Conservation (phyloP, 768 basidiomycete species). For the Boletus barrowsii region DNA sequence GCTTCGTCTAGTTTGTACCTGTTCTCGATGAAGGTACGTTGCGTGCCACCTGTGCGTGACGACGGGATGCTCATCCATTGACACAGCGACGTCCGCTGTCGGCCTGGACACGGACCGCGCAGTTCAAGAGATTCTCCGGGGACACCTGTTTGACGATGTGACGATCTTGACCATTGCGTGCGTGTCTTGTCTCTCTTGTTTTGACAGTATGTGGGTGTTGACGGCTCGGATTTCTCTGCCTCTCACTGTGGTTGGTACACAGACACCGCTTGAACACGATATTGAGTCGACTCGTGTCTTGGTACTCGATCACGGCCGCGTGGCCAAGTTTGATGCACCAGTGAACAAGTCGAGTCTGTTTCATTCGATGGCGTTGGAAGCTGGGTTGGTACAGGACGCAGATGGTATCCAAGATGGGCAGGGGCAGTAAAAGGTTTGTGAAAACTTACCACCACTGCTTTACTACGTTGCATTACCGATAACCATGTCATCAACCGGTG, state of each 20-base stretch:
- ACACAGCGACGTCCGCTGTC: slow-evolving; percentile 80
- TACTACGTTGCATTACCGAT: no score
- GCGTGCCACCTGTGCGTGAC: background rate
- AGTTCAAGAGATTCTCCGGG: slow-evolving; percentile 85
- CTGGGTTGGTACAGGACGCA: slow-evolving; percentile 40
- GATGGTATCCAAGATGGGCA: background rate
- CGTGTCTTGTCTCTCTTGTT: slow-evolving; percentile 23
- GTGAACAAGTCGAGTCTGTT: slow-evolving; percentile 53
- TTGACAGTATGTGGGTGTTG: background rate
- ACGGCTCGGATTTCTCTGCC: background rate
- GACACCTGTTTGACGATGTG: slow-evolving; percentile 69
- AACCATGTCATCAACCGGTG: no score
- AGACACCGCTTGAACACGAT: slow-evolving; percentile 85
- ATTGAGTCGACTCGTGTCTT: slow-evolving; percentile 77
- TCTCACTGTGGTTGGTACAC: no score
- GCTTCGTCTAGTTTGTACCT: slow-evolving; percentile 42
- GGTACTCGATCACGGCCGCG: slow-evolving; percentile 78
- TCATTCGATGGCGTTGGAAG: slow-evolving; percentile 62
- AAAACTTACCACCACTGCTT: no score
- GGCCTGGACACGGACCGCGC: slow-evolving; percentile 91
- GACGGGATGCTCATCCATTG: background rate
- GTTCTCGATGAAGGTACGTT: slow-evolving; percentile 82
- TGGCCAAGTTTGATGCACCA: slow-evolving; percentile 82
- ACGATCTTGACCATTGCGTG: slow-evolving; percentile 89
- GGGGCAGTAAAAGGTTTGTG: background rate